A percentile compares a stretch with the other conserved stretches of the same genome.
phyloP scores from a whole-genome alignment of 2,329 filamentous ascomycete genomes.

The Trichoderma semiorbis region DNA sequence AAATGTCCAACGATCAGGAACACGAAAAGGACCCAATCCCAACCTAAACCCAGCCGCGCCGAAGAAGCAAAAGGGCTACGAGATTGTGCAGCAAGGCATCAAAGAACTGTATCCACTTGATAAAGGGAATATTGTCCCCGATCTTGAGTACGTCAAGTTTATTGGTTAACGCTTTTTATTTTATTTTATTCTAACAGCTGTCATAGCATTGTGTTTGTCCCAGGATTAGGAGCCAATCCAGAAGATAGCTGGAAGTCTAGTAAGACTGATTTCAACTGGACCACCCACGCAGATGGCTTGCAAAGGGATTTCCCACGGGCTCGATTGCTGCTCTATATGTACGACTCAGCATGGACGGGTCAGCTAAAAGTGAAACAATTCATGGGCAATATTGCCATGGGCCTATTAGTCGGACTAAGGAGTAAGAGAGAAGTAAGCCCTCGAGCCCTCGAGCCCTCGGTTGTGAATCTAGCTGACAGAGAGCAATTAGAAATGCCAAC shows the following conservation, averaged over 20 bases:
- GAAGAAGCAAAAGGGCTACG: constrained; percentile 34
- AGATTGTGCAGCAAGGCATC: constrained; percentile 37
- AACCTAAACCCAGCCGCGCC: not conserved
- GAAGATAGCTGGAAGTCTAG: constrained; percentile 38
- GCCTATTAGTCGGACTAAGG: constrained; percentile 34
- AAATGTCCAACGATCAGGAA: constrained; percentile 18
- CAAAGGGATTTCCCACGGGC: constrained; percentile 39
- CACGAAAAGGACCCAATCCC: constrained; percentile 4
- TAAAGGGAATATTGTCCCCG: constrained; percentile 27
- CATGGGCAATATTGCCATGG: constrained; percentile 38
- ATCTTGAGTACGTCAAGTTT: constrained; percentile 32
- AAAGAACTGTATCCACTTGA: constrained; percentile 37
- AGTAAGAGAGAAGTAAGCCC: constrained; percentile 33
- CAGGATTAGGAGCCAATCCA: constrained; percentile 39
- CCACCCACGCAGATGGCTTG: constrained; percentile 34
- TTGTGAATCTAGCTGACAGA: not conserved
- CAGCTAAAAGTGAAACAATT: constrained; percentile 41
- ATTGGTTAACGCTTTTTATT: not conserved
- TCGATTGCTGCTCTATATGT: constrained; percentile 40
- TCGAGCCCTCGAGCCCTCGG: no score
- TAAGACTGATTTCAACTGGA: constrained; percentile 40
- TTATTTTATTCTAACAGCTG: not conserved
- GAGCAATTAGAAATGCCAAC: not conserved
- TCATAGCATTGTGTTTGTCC: constrained; percentile 39
- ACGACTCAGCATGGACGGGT: constrained; percentile 41